phyloP scores from a whole-genome alignment of 805 yeast genomes.

The Wickerhamiella qilinensis region DNA sequence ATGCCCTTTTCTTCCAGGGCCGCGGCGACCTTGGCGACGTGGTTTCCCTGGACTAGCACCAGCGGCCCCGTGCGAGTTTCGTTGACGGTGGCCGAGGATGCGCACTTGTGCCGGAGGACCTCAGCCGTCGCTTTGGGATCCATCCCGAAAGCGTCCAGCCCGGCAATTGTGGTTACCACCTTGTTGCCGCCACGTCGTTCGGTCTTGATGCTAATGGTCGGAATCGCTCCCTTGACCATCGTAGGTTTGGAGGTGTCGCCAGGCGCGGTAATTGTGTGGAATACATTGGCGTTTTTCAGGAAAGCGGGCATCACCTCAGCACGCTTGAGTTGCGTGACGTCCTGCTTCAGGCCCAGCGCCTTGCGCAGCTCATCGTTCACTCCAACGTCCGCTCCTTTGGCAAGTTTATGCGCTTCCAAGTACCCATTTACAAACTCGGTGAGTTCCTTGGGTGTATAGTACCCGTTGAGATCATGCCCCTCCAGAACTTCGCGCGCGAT shows the following conservation, averaged over 20 bases:
- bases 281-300: constrained; percentile 31
- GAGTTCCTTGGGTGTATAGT: constrained; percentile 40
- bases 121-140: constrained; percentile 50
- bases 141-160: constrained; percentile 52
- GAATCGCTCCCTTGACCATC: constrained; percentile 49
- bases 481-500: constrained; percentile 13
- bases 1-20: constrained; percentile 30
- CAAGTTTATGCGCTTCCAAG: constrained; percentile 35
- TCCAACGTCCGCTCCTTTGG: constrained; percentile 33
- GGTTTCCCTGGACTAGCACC: constrained; percentile 86
- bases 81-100: constrained; percentile 59
- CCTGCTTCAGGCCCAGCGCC: constrained; percentile 25
- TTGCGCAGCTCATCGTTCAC: constrained; percentile 39
- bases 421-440: constrained; percentile 38
- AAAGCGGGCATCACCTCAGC: constrained; percentile 24
- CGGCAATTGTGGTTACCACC: constrained; percentile 53
- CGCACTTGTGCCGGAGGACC: constrained; percentile 61
- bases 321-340: constrained; percentile 19
- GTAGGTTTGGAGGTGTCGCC: constrained; percentile 24
- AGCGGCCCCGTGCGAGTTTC: constrained; percentile 44
- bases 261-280: constrained; percentile 33
- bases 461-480: constrained; percentile 16
- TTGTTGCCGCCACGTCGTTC: constrained; percentile 74
- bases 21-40: constrained; percentile 35
- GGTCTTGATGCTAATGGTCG: constrained; percentile 47